A percentile compares a stretch with the other conserved stretches of the same genome.
Conservation (phyloP, 495 filamentous ascomycete genomes). For the Cercophora samala region DNA sequence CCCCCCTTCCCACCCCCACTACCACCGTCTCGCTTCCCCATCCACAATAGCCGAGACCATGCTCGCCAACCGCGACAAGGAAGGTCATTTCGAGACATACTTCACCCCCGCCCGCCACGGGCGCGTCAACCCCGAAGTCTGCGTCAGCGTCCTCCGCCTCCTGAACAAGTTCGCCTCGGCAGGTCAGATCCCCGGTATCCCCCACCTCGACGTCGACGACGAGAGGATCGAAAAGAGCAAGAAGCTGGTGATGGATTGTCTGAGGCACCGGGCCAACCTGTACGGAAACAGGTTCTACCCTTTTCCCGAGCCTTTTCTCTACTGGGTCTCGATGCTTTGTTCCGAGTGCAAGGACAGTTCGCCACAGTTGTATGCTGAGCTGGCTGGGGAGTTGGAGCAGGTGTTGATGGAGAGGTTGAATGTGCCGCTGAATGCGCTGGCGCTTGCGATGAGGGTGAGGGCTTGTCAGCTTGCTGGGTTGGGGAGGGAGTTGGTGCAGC, state of each 20-base stretch:
- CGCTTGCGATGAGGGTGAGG: conserved; percentile 6
- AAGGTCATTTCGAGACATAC: conserved; percentile 27
- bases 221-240: background rate
- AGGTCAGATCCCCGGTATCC: too few species aligned
- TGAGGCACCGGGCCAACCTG: conserved; percentile 14
- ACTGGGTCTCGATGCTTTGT: conserved; percentile 19
- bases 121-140: conserved; percentile 17
- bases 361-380: background rate
- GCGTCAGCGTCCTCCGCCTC: conserved; percentile 25
- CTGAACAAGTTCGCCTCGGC: conserved; percentile 18
- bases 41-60: background rate
- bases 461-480: background rate
- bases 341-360: conserved; percentile 12
- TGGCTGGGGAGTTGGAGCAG: background rate
- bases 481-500: background rate
- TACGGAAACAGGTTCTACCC: conserved; percentile 20
- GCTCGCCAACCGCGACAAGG: conserved; percentile 12
- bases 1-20: background rate
- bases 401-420: conserved; percentile 7
- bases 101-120: conserved; percentile 16
- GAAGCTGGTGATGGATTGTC: background rate
- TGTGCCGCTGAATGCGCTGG: background rate
- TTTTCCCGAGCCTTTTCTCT: conserved; percentile 23
- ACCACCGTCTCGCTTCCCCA: background rate
- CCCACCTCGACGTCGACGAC: background rate